Percentiles rank a stretch among this genome's conserved stretches.
phyloP scores from a whole-genome alignment of 1,284 basidiomycete genomes.

The Anthracocystis walkeri region DNA sequence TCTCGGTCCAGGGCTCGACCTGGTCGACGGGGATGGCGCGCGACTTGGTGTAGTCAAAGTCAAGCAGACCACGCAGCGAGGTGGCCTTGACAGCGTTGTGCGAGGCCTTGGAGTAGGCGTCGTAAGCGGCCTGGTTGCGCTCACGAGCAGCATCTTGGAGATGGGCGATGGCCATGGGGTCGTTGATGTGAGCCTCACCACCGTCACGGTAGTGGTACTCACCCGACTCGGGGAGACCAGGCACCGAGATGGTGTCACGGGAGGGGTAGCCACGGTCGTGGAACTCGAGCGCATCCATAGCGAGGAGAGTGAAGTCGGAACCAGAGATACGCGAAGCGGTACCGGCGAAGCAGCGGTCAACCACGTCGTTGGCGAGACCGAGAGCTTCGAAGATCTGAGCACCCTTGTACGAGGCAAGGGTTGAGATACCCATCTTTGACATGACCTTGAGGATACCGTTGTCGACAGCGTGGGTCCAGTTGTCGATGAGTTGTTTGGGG shows the following conservation, averaged over 20 bases:
- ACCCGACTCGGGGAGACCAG: slow-evolving; percentile 64
- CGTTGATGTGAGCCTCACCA: slow-evolving; percentile 67
- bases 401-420: slow-evolving; percentile 67
- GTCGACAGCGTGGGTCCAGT: slow-evolving; percentile 63
- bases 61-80: slow-evolving; percentile 65
- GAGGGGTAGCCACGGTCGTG: slow-evolving; percentile 66
- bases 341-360: slow-evolving; percentile 67
- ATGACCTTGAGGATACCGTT: slow-evolving; percentile 67
- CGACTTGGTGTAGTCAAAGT: slow-evolving; percentile 62
- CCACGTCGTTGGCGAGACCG: slow-evolving; percentile 60
- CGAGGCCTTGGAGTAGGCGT: slow-evolving; percentile 64
- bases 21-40: slow-evolving; percentile 66
- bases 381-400: slow-evolving; percentile 68
- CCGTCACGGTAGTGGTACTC: slow-evolving; percentile 68
- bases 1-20: slow-evolving; percentile 69
- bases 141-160: slow-evolving; percentile 66
- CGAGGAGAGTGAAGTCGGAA: slow-evolving; percentile 61
- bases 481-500: slow-evolving; percentile 57
- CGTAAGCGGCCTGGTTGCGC: slow-evolving; percentile 64
- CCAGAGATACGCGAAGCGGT: slow-evolving; percentile 66
- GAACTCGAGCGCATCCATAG: slow-evolving; percentile 66
- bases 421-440: slow-evolving; percentile 69
- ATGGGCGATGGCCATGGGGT: slow-evolving; percentile 64
- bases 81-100: slow-evolving; percentile 62
- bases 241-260: slow-evolving; percentile 57